phyloP scores from a whole-genome alignment of 2,329 filamentous ascomycete species.

The Aspergillus hiratsukae region DNA sequence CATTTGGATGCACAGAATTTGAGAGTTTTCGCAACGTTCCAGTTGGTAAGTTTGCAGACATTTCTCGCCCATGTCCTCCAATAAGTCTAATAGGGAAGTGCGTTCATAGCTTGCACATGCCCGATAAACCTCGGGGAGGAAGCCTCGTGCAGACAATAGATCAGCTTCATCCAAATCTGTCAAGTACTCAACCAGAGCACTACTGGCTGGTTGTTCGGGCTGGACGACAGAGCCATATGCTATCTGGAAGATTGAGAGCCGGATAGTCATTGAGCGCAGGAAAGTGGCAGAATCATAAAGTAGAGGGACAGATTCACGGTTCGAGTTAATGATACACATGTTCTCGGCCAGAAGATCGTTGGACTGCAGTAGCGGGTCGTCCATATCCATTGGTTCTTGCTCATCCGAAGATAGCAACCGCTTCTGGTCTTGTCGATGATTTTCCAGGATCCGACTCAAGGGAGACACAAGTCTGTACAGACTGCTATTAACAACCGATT shows the following conservation, averaged over 20 bases:
- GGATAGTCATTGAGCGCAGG: constrained; percentile 33
- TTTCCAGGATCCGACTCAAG: constrained; percentile 29
- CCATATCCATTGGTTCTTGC: constrained; percentile 42
- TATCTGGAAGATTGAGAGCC: constrained; percentile 28
- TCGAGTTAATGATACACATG: constrained; percentile 23
- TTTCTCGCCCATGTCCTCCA: constrained; percentile 46
- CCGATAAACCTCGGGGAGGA: constrained; percentile 28
- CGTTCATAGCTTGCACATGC: constrained; percentile 26
- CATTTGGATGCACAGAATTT: constrained; percentile 63
- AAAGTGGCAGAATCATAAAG: constrained; percentile 32
- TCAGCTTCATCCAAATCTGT: constrained; percentile 33
- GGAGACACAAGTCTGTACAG: constrained; percentile 24
- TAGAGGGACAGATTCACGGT: constrained; percentile 29
- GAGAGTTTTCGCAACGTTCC: constrained; percentile 68
- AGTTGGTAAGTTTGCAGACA: constrained; percentile 55
- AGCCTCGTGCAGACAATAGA: constrained; percentile 32
- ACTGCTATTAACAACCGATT: constrained; percentile 17
- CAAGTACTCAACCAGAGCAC: constrained; percentile 32
- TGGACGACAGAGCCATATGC: constrained; percentile 5
- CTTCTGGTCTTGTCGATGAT: constrained; percentile 20
- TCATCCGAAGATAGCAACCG: constrained; percentile 5
- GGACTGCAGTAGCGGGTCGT: constrained; percentile 32
- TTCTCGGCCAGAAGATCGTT: constrained; percentile 18
- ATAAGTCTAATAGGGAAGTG: constrained; percentile 39
- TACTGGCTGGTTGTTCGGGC: neutral